A percentile compares a stretch with the other conserved stretches of the same genome.
Evolutionary conservation across 495 filamentous ascomycete genomes (phyloP).

Genomic region (Annulohypoxylon stygium): DNA sequence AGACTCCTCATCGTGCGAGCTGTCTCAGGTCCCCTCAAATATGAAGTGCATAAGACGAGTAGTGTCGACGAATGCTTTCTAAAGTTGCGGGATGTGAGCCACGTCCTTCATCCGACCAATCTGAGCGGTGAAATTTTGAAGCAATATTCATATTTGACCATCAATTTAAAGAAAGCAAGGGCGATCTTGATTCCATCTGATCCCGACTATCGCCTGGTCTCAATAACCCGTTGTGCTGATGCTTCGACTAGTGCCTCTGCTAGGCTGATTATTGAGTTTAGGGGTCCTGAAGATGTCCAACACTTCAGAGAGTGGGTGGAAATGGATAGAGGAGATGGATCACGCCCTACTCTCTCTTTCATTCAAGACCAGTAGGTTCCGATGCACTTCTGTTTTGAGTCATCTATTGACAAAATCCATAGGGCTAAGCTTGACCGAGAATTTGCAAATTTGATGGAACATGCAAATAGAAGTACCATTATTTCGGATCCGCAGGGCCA

Average conservation of each 20-base stretch:
- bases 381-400: neutral
- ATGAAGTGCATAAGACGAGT: constrained; percentile 19
- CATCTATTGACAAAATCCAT: constrained; percentile 23
- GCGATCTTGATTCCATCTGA: constrained; percentile 1
- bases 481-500: constrained; percentile 3
- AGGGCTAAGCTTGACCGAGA: constrained; percentile 39
- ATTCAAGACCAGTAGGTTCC: constrained; percentile 29
- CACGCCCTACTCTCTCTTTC: neutral
- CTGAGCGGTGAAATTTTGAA: constrained; percentile 19
- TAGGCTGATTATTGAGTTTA: constrained; percentile 44
- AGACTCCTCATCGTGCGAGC: constrained; percentile 41
- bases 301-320: constrained; percentile 41
- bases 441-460: constrained; percentile 23
- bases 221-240: constrained; percentile 1
- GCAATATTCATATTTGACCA: constrained; percentile 34
- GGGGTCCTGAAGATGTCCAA: constrained; percentile 16
- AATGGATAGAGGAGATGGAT: neutral
- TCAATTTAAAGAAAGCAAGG: constrained; percentile 29
- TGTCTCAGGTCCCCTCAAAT: constrained; percentile 40
- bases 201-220: constrained; percentile 23
- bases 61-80: constrained; percentile 37
- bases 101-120: constrained; percentile 37
- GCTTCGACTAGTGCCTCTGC: constrained; percentile 18
- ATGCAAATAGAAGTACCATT: constrained; percentile 11
- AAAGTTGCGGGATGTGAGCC: constrained; percentile 27